These are phyloP conservation scores for Capsicum baccatum DNA, from an alignment of 257 asterid species.

Conservation along the genomic window DNA sequence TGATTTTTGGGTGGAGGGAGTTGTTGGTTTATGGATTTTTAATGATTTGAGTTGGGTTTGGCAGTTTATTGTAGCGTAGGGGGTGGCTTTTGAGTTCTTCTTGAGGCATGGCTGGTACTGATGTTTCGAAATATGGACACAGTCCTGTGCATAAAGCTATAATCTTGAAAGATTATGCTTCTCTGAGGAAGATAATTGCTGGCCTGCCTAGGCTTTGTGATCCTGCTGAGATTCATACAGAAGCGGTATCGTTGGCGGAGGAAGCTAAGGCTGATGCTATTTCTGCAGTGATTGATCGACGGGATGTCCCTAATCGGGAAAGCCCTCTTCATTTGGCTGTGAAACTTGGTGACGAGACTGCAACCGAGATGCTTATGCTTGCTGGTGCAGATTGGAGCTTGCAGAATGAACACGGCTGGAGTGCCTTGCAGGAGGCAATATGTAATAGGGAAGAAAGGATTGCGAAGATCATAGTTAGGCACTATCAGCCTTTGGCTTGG, in stretches of 20 bases:
- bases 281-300: slow-evolving; percentile 72
- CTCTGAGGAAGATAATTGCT: slow-evolving; percentile 67
- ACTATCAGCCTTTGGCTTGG: slow-evolving; percentile 96
- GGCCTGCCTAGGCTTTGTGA: slow-evolving; percentile 75
- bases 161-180: slow-evolving; percentile 75
- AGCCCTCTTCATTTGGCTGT: slow-evolving; percentile 95
- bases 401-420: slow-evolving; percentile 98
- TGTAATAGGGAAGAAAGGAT: slow-evolving; percentile 85
- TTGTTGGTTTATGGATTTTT: not conserved
- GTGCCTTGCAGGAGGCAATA: slow-evolving; percentile 95
- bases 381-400: slow-evolving; percentile 99
- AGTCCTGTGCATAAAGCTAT: slow-evolving; percentile 89
- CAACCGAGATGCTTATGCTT: slow-evolving; percentile 92
- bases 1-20: not conserved
- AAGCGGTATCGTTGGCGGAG: slow-evolving; percentile 70
- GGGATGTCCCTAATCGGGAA: slow-evolving; percentile 93
- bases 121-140: slow-evolving; percentile 73
- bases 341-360: slow-evolving; percentile 74
- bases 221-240: slow-evolving; percentile 71
- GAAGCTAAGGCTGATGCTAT: slow-evolving; percentile 91
- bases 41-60: no score
- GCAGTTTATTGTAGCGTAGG: slow-evolving; percentile 31
- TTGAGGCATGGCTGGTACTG: slow-evolving; percentile 67
- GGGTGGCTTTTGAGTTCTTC: slow-evolving; percentile 32
- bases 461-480: slow-evolving; percentile 86